phyloP scores from a whole-genome alignment of 768 basidiomycete genomes.

The Tulasnella sp. region DNA sequence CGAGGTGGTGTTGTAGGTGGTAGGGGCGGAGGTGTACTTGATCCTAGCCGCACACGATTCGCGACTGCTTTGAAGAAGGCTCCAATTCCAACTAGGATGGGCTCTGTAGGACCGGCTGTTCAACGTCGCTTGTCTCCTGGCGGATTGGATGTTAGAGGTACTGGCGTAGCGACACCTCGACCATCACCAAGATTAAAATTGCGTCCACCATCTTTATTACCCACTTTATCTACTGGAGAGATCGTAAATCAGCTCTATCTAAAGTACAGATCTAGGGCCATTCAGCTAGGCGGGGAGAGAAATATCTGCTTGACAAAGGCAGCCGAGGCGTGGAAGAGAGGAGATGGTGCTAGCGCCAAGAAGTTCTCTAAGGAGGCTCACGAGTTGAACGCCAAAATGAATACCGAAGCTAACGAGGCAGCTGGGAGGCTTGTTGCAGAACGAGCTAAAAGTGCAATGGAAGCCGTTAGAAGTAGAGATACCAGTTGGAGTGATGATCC shows the following conservation, averaged over 20 bases:
- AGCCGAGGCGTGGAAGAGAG: constrained; percentile 89
- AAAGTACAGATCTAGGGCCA: constrained; percentile 71
- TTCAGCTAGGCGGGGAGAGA: constrained; percentile 84
- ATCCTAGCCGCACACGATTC: constrained; percentile 82
- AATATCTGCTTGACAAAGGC: constrained; percentile 91
- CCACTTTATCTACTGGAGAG: constrained; percentile 80
- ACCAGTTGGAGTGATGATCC: constrained; percentile 72
- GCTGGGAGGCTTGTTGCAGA: constrained; percentile 78
- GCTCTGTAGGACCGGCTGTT: neutral
- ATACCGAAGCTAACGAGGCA: constrained; percentile 68
- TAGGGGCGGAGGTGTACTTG: constrained; percentile 36
- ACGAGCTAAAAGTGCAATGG: constrained; percentile 58
- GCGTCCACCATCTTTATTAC: constrained; percentile 67
- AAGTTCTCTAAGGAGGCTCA: constrained; percentile 89
- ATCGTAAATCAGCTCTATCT: constrained; percentile 72
- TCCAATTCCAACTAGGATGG: constrained; percentile 18
- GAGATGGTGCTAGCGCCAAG: constrained; percentile 92
- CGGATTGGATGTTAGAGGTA: neutral
- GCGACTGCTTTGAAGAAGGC: constrained; percentile 77
- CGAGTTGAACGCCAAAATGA: constrained; percentile 85
- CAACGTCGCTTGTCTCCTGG: neutral
- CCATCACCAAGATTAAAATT: constrained; percentile 78
- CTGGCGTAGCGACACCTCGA: constrained; percentile 21
- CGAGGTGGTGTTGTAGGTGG: constrained; percentile 22
- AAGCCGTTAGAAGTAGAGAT: constrained; percentile 60